phyloP scores from a whole-genome alignment of 1,284 basidiomycete genomes.

The Tylopilus sp. region DNA sequence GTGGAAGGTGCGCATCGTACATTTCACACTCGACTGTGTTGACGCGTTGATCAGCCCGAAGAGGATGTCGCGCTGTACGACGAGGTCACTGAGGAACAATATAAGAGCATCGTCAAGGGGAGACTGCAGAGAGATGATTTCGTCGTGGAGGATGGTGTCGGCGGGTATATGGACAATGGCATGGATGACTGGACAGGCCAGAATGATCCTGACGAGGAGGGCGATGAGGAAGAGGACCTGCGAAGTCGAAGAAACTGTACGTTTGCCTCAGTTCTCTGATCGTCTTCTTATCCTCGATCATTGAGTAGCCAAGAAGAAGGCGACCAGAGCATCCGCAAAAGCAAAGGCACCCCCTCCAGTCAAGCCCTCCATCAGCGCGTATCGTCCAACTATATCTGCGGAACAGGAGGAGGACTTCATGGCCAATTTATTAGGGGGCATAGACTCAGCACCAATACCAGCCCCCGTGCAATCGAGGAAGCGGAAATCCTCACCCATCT shows the following conservation, averaged over 20 bases:
- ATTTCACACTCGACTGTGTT: slow-evolving; percentile 3
- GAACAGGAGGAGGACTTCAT: slow-evolving; percentile 87
- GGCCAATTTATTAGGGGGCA: slow-evolving; percentile 66
- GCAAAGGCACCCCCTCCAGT: slow-evolving; percentile 45
- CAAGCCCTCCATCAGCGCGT: slow-evolving; percentile 66
- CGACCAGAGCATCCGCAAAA: slow-evolving; percentile 37
- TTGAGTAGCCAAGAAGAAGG: slow-evolving; percentile 41
- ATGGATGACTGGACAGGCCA: slow-evolving; percentile 85
- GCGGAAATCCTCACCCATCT: slow-evolving; percentile 66
- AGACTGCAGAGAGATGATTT: slow-evolving; percentile 93
- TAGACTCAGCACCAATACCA: slow-evolving; percentile 50
- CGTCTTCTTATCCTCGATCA: neutral
- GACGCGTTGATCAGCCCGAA: slow-evolving; percentile 42
- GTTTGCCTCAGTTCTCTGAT: slow-evolving; percentile 12
- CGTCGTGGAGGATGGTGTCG: slow-evolving; percentile 90
- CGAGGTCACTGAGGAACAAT: slow-evolving; percentile 90
- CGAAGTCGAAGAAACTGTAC: slow-evolving; percentile 42
- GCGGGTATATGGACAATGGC: slow-evolving; percentile 94
- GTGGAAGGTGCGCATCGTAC: slow-evolving; percentile 38
- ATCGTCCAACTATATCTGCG: slow-evolving; percentile 69
- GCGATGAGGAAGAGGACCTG: slow-evolving; percentile 35
- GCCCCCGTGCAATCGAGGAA: slow-evolving; percentile 50
- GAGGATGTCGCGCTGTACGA: slow-evolving; percentile 83
- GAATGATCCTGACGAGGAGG: slow-evolving; percentile 45
- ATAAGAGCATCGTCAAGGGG: slow-evolving; percentile 80